Evolutionary conservation across 2,329 filamentous ascomycete species (phyloP).

Genomic region (Botrytis elliptica): DNA sequence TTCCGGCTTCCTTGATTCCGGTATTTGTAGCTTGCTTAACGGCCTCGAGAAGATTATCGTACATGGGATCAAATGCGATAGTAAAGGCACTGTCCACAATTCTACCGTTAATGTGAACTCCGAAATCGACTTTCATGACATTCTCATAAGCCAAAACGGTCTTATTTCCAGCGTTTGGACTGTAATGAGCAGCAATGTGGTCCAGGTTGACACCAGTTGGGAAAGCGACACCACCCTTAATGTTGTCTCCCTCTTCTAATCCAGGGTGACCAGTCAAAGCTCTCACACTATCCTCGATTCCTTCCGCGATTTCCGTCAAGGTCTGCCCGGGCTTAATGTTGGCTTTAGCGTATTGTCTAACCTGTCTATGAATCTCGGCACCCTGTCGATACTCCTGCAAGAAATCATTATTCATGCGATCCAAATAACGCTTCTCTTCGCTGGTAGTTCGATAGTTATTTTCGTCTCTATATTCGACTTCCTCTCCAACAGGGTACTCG

Average conservation of each 20-base stretch:
- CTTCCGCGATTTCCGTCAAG: constrained; percentile 78
- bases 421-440: constrained; percentile 81
- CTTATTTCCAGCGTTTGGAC: constrained; percentile 84
- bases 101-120: constrained; percentile 67
- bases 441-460: constrained; percentile 76
- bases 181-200: constrained; percentile 83
- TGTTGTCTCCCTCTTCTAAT: constrained; percentile 72
- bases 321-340: constrained; percentile 78
- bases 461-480: constrained; percentile 74
- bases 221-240: constrained; percentile 82
- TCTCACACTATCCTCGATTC: constrained; percentile 81
- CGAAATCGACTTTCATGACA: constrained; percentile 74
- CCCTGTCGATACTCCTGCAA: constrained; percentile 78
- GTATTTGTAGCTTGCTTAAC: constrained; percentile 69
- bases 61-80: constrained; percentile 64
- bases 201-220: constrained; percentile 82
- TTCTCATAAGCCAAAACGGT: constrained; percentile 63
- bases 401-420: constrained; percentile 78
- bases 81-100: constrained; percentile 74
- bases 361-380: constrained; percentile 86
- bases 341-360: constrained; percentile 78
- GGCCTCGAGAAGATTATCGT: constrained; percentile 64
- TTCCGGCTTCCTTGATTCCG: constrained; percentile 85
- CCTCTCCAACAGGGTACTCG: constrained; percentile 74
- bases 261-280: constrained; percentile 74